These are phyloP conservation scores for Metschnikowia reukaufii DNA, from an alignment of 805 yeast genomes.

Conservation along the genomic window DNA sequence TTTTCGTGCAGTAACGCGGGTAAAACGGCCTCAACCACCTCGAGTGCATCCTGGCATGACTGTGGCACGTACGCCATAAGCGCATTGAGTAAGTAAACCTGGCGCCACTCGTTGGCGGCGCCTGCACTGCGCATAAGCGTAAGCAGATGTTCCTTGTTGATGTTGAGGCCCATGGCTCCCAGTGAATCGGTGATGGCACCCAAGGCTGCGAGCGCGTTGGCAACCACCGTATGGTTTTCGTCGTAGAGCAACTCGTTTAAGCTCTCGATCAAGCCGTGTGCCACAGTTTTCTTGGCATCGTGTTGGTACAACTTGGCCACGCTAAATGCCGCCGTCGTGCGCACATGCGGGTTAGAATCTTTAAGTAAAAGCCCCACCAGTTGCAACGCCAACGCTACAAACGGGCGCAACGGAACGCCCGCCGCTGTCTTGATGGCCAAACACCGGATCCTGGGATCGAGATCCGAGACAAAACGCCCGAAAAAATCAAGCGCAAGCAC, in stretches of 20 bases:
- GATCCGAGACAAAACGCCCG: slow-evolving; percentile 50
- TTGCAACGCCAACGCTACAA: slow-evolving; percentile 44
- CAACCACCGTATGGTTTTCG: slow-evolving; percentile 56
- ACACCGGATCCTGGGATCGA: slow-evolving; percentile 50
- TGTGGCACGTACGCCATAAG: slow-evolving; percentile 72
- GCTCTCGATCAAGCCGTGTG: slow-evolving; percentile 43
- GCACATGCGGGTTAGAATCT: slow-evolving; percentile 57
- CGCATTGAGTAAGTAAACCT: slow-evolving; percentile 62
- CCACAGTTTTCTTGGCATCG: slow-evolving; percentile 47
- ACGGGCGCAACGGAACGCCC: slow-evolving; percentile 56
- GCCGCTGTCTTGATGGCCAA: slow-evolving; percentile 66
- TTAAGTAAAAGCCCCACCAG: slow-evolving; percentile 35
- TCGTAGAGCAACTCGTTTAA: slow-evolving; percentile 59
- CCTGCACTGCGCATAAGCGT: slow-evolving; percentile 35
- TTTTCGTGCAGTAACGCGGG: slow-evolving; percentile 81
- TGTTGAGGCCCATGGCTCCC: slow-evolving; percentile 48
- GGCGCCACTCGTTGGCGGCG: slow-evolving; percentile 67
- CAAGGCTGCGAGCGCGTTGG: slow-evolving; percentile 71
- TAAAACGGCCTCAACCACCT: slow-evolving; percentile 59
- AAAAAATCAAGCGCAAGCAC: slow-evolving; percentile 56
- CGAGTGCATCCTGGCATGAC: slow-evolving; percentile 60
- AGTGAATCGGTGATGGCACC: slow-evolving; percentile 61
- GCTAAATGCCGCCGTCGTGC: slow-evolving; percentile 68
- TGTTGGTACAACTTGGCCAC: slow-evolving; percentile 66
- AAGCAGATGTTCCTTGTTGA: slow-evolving; percentile 48